These are phyloP conservation scores for Paramecium primaurelia DNA, from an alignment of 73 alveolate species.

Conservation along the genomic window DNA sequence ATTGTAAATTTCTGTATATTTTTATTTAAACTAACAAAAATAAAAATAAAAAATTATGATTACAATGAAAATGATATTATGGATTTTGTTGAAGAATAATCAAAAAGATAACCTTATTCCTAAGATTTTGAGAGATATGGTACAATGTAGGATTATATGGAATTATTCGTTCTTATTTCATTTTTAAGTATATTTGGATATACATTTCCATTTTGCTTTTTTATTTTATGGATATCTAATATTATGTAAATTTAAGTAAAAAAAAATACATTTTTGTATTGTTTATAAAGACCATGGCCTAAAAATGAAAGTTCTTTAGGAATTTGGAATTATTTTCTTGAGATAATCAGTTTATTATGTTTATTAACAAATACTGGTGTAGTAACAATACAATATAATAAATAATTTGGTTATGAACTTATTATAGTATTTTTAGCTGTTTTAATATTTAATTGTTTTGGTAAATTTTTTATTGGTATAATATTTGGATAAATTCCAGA, in stretches of 20 bases:
- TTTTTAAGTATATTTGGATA: not conserved
- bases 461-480: not conserved
- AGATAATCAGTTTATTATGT: not conserved
- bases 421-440: not conserved
- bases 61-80: not conserved
- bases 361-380: not conserved
- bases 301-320: constrained; percentile 24
- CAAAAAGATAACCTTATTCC: not conserved
- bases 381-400: not conserved
- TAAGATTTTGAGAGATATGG: constrained; percentile 1
- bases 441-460: not conserved
- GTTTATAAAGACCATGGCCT: constrained; percentile 26
- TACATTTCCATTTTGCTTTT: not conserved
- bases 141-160: not conserved
- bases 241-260: not conserved
- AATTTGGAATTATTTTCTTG: not conserved
- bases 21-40: not conserved
- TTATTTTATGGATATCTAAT: not conserved
- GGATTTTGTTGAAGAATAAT: not conserved
- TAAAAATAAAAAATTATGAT: not conserved
- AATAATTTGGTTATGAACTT: not conserved
- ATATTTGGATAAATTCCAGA: not conserved
- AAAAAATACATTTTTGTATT: not conserved
- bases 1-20: not conserved
- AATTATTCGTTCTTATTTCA: not conserved